These are phyloP conservation scores for Spathaspora sp. DNA, from an alignment of 1,139 yeast species.

Conservation along the genomic window DNA sequence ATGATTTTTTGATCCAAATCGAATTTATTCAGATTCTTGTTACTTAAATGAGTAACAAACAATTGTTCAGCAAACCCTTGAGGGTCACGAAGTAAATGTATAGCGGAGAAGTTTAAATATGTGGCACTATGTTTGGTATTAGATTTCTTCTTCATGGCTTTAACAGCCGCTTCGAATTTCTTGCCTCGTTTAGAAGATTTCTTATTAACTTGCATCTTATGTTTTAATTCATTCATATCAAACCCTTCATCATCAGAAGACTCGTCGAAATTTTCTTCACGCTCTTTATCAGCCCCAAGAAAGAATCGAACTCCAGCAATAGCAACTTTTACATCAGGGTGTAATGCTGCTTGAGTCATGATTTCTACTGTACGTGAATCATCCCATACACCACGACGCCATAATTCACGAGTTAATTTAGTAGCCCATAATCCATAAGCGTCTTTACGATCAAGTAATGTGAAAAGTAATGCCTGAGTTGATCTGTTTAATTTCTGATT, in stretches of 20 bases:
- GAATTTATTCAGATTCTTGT: conserved; percentile 64
- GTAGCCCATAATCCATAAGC: conserved; percentile 95
- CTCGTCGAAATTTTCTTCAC: conserved; percentile 79
- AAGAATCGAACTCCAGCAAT: conserved; percentile 88
- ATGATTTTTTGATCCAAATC: conserved; percentile 86
- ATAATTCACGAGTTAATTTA: conserved; percentile 86
- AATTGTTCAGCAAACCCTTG: conserved; percentile 94
- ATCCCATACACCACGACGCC: conserved; percentile 99
- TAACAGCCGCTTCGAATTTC: conserved; percentile 71
- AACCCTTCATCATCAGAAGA: conserved; percentile 72
- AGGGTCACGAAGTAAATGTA: conserved; percentile 91
- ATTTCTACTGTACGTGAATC: conserved; percentile 94
- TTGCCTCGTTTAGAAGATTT: conserved; percentile 78
- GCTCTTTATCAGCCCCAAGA: conserved; percentile 91
- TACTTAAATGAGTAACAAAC: conserved; percentile 68
- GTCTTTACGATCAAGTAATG: conserved; percentile 74
- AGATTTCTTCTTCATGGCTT: conserved; percentile 61
- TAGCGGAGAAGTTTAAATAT: conserved; percentile 87
- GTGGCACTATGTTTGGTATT: conserved; percentile 57
- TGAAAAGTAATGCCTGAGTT: conserved; percentile 89
- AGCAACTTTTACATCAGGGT: conserved; percentile 84
- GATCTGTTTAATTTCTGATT: conserved; percentile 85
- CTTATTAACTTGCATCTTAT: conserved; percentile 80
- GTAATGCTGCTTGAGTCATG: conserved; percentile 94
- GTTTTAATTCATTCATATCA: conserved; percentile 69